Base-by-base conservation (phyloP, 106 monocot species). In the Phalaenopsis aphrodite region DNA sequence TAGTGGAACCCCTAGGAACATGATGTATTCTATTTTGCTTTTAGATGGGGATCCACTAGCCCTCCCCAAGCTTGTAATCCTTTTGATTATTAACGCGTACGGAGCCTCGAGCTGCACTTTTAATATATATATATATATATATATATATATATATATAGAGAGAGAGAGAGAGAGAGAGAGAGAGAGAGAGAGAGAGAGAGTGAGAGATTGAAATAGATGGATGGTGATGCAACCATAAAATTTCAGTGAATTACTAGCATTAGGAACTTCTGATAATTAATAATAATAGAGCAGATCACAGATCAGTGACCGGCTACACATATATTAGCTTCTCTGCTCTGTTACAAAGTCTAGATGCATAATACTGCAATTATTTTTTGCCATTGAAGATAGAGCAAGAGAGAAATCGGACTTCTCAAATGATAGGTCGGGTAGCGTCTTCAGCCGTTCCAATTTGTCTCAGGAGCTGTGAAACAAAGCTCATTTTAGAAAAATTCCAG, bases 401-500 rank as follows among this genome's bases (percentile, higher is more conserved):
- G 23, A 37, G 14, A 55, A 52, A 6, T 21, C 55, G 77, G 23
- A n/a, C 64, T 45, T 42, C 45, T 76, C 52, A 52, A 2, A 36
- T 23, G 38, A 39, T 19, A 56, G 82, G 41, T 66, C 77, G 8
- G 21, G 68, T 77, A 24, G 66, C 82, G 57, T 41, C 42, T 41
- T 82, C 82, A 41, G 42, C 52, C 46, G 77, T 55, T 49, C 78
- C 83, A 5, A 41, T 36, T 45, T 83, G 78, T 38, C 78, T 57
- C 72, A 78, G 56, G 37, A 75, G 56, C 78, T 83, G 78, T 55
- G 12, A 64, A 64, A 21, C 5, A 64, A 23, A 12, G 23, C 10
- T 24, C 64, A 23, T 8, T 64, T 24, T 23, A 64, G 9, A 23
- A 52, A 52, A 10, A 52, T 52, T 52, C 14, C 1, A 6, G 24